Percentiles rank a stretch among this genome's conserved stretches.
phyloP scores from a whole-genome alignment of 495 filamentous ascomycete genomes.

The Chaetomium tenue region DNA sequence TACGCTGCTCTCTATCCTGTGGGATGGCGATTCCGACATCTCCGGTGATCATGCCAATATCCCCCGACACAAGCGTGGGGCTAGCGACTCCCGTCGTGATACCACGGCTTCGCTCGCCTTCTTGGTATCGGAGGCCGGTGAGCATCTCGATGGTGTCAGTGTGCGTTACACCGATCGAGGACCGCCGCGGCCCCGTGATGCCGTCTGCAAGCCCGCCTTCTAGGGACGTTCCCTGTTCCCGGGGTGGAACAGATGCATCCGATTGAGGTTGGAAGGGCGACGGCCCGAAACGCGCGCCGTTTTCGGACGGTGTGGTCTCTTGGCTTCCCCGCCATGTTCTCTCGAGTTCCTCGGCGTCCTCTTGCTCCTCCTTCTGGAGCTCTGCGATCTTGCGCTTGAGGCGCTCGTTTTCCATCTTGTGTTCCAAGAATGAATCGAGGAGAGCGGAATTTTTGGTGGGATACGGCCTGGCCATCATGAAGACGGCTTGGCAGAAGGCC shows the following conservation, averaged over 20 bases:
- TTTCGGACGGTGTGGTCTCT: slow-evolving; percentile 56
- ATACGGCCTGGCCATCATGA: slow-evolving; percentile 91
- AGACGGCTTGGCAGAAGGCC: slow-evolving; percentile 80
- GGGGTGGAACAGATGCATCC: slow-evolving; percentile 61
- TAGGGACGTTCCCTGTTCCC: slow-evolving; percentile 61
- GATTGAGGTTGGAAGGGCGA: slow-evolving; percentile 8
- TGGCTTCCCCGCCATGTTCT: slow-evolving; percentile 52
- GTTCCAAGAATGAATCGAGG: slow-evolving; percentile 91
- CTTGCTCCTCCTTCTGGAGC: slow-evolving; percentile 79
- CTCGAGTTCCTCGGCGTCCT: slow-evolving; percentile 61
- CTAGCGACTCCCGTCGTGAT: slow-evolving; percentile 82
- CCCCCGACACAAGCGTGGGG: slow-evolving; percentile 77
- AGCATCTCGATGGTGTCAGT: slow-evolving; percentile 91
- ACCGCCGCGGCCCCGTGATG: slow-evolving; percentile 62
- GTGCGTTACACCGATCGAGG: slow-evolving; percentile 74
- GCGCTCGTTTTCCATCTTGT: slow-evolving; percentile 96
- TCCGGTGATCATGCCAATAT: slow-evolving; percentile 79
- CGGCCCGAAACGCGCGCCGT: slow-evolving; percentile 19
- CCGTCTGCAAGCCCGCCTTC: slow-evolving; percentile 79
- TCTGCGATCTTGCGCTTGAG: slow-evolving; percentile 79
- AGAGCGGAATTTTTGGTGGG: slow-evolving; percentile 81
- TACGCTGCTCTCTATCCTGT: slow-evolving; percentile 64
- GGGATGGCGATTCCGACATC: slow-evolving; percentile 84
- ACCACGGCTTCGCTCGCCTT: slow-evolving; percentile 84
- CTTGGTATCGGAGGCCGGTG: slow-evolving; percentile 82